A percentile compares a stretch with the other conserved stretches of the same genome.
phyloP scores from a whole-genome alignment of 2,329 filamentous ascomycete species.

The Trichoderma lentiforme region DNA sequence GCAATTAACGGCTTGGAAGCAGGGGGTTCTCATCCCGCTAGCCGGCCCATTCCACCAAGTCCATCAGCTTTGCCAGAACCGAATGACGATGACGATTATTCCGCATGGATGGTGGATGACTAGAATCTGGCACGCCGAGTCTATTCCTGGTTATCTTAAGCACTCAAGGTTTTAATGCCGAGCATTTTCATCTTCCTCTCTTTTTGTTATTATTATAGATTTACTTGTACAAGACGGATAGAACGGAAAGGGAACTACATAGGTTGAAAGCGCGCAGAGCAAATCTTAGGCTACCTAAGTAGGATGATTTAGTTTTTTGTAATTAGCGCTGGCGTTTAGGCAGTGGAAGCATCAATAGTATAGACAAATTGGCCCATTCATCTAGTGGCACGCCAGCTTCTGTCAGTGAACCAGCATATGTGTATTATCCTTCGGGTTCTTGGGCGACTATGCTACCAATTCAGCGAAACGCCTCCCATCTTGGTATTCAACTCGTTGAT shows the following conservation, averaged over 20 bases:
- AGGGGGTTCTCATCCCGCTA: background rate
- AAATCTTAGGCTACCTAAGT: background rate
- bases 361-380: background rate
- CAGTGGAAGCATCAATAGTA: background rate
- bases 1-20: background rate
- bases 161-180: background rate
- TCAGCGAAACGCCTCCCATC: background rate
- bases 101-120: conserved; percentile 29
- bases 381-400: background rate
- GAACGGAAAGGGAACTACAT: background rate
- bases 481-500: conserved; percentile 32
- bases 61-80: conserved; percentile 6
- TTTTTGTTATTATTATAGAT: background rate
- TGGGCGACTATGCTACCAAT: background rate
- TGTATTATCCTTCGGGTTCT: background rate
- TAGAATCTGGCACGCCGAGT: conserved; percentile 3
- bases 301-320: background rate
- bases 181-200: background rate
- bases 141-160: background rate
- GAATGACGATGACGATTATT: conserved; percentile 27
- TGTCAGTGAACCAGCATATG: background rate
- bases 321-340: conserved; percentile 10
- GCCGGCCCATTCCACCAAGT: conserved; percentile 18
- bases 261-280: background rate
- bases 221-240: conserved; percentile 6